Percentiles rank a stretch among this genome's conserved stretches.
Evolutionary conservation across 495 filamentous ascomycete genomes (phyloP).

Genomic region (Talaromyces nanjingensis): DNA sequence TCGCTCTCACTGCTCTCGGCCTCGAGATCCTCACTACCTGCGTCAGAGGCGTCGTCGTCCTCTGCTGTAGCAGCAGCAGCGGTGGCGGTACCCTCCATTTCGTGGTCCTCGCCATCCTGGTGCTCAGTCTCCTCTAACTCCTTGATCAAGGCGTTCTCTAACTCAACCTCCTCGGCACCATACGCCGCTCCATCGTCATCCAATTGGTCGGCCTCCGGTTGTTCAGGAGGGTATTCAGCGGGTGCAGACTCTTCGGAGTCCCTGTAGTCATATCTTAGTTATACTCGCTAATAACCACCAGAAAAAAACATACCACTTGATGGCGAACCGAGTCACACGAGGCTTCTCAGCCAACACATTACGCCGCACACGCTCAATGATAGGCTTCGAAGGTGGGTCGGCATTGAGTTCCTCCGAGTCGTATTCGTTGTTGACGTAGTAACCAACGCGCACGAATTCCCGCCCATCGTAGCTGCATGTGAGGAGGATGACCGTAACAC

Average conservation of each 20-base stretch:
- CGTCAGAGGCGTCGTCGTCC: constrained; percentile 72
- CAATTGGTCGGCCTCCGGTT: constrained; percentile 84
- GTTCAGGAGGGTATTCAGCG: constrained; percentile 91
- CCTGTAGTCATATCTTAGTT: constrained; percentile 42
- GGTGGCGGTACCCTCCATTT: constrained; percentile 78
- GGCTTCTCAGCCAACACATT: constrained; percentile 97
- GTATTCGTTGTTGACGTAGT: constrained; percentile 99
- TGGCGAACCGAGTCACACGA: constrained; percentile 93
- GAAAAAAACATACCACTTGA: constrained; percentile 73
- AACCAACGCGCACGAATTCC: constrained; percentile 96
- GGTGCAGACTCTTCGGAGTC: constrained; percentile 94
- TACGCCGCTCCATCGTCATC: constrained; percentile 82
- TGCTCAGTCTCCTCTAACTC: constrained; percentile 55
- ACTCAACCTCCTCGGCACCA: constrained; percentile 64
- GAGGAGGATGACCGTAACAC: constrained; percentile 93
- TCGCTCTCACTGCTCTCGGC: constrained; percentile 83
- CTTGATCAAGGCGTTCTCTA: constrained; percentile 45
- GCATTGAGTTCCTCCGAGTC: constrained; percentile 79
- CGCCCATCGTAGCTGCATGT: constrained; percentile 93
- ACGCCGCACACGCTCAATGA: constrained; percentile 82
- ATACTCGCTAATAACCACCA: not conserved
- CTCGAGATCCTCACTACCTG: constrained; percentile 92
- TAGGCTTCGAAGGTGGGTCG: constrained; percentile 84
- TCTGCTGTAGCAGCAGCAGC: constrained; percentile 50
- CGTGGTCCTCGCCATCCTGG: constrained; percentile 54